A percentile compares a stretch with the other conserved stretches of the same genome.
Conservation (phyloP, 441 rosid species). For the Arabidopsis hybrid region DNA sequence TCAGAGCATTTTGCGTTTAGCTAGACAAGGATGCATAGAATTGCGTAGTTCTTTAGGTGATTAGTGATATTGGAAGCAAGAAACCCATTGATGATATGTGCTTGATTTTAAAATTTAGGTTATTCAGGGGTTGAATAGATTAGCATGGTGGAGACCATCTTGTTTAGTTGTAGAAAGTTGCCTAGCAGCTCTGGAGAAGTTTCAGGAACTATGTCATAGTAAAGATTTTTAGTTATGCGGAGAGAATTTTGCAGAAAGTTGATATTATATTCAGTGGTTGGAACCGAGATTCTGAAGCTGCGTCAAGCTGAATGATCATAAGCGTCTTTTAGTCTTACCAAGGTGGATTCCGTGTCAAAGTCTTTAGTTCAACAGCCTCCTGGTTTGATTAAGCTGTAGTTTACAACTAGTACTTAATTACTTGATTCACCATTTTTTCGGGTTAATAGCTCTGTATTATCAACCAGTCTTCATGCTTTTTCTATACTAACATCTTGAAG, state of each 20-base stretch:
- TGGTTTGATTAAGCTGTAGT: constrained; percentile 7
- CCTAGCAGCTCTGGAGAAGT: constrained; percentile 22
- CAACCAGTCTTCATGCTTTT: background rate
- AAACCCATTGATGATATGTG: background rate
- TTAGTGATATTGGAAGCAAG: background rate
- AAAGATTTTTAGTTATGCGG: background rate
- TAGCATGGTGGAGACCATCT: background rate
- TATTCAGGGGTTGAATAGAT: background rate
- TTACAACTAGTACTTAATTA: background rate
- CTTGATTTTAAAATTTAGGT: constrained; percentile 3
- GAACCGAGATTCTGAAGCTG: background rate
- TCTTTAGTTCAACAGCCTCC: background rate
- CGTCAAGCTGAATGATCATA: background rate
- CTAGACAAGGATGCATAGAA: constrained; percentile 5
- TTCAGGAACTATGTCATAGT: constrained; percentile 2
- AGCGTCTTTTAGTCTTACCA: constrained; percentile 20
- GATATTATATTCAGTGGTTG: too few species aligned
- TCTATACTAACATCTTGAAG: background rate
- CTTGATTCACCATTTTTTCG: background rate
- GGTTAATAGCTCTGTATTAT: background rate
- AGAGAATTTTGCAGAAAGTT: background rate
- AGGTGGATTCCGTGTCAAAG: background rate
- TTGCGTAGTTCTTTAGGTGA: background rate
- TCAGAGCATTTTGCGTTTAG: constrained; percentile 12
- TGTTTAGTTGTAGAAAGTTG: background rate